Evolutionary conservation across 2,329 filamentous ascomycete genomes (phyloP), one percentile per base, ranked within the genome.

Genomic region (Alternaria postmessia): DNA sequence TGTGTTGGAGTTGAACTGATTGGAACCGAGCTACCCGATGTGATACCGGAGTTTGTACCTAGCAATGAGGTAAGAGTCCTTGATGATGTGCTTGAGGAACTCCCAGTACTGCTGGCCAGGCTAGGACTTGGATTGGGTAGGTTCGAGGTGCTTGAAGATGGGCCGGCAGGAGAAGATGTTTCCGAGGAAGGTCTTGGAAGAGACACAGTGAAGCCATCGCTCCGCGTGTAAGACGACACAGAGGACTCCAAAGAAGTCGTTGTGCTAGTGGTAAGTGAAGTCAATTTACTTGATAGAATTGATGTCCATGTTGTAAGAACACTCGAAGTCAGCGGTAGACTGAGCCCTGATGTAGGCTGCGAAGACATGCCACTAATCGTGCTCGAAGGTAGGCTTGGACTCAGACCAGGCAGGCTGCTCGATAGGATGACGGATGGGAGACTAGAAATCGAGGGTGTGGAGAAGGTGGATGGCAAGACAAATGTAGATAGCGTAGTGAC

Each of bases 251-350:
- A 20, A 1, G 24, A 30, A 5, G 11, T 34, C 8, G 49, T 44
- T 9, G 32, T 53, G 4, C 4, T 52, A 1, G 43, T 61, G 0
- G 46, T 1, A 7, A 11, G 22, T 1, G 49, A 51, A 7, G 48
- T 42, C 5, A 16, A 51, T 14, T 42, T 11, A 24, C 11, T 12
- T 3, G 38, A 24, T 12, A 44, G 14, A 5, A 47, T 46, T 18
- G 11, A 44, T 11, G 57, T 58, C n/a, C n/a, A 55, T 36, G 54
- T 62, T 34, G 39, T 22, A 26, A 22, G 9, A 28, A 16, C 26
- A 30, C 14, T 59, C 4, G 47, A 44, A 28, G 22, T 49, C 5
- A 14, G 3, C 3, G 41, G 12, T 18, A 48, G 7, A 14, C 14
- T 18, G n/a, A 28, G 11, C 7, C 12, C 14, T 0, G 47, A 22